These are phyloP conservation scores for Ceratocystis cubensis DNA, from an alignment of 2,329 filamentous ascomycete genomes.

Conservation along the genomic window DNA sequence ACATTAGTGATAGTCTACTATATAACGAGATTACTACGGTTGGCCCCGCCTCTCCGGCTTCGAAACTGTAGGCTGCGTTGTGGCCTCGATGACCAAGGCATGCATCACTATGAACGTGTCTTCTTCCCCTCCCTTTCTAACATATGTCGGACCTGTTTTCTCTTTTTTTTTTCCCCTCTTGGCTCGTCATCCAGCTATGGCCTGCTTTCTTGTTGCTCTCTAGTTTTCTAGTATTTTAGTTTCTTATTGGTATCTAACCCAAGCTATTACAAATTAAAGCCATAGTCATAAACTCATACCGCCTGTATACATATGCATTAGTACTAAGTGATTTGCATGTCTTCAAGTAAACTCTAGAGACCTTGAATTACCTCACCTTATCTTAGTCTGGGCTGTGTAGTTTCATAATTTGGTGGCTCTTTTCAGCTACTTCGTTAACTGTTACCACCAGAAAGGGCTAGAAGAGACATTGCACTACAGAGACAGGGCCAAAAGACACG, in stretches of 20 bases:
- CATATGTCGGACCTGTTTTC: background rate
- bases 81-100: background rate
- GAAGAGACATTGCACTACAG: background rate
- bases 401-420: background rate
- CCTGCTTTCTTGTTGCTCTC: background rate
- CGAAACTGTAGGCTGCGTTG: constrained; percentile 44
- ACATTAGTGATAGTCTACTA: constrained; percentile 44
- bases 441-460: background rate
- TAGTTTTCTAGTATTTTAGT: background rate
- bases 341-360: background rate
- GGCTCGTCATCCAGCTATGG: background rate
- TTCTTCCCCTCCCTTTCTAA: background rate
- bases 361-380: background rate
- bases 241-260: background rate
- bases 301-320: no score
- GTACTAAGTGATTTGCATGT: background rate
- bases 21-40: constrained; percentile 80
- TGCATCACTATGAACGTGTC: background rate
- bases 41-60: constrained; percentile 46
- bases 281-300: background rate
- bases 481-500: background rate
- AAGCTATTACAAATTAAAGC: constrained; percentile 1
- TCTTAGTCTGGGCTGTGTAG: background rate
- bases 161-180: background rate
- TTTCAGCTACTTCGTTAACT: constrained; percentile 4